Base-by-base conservation (phyloP, 2,329 filamentous ascomycete genomes). In the Shiraia sp. region DNA sequence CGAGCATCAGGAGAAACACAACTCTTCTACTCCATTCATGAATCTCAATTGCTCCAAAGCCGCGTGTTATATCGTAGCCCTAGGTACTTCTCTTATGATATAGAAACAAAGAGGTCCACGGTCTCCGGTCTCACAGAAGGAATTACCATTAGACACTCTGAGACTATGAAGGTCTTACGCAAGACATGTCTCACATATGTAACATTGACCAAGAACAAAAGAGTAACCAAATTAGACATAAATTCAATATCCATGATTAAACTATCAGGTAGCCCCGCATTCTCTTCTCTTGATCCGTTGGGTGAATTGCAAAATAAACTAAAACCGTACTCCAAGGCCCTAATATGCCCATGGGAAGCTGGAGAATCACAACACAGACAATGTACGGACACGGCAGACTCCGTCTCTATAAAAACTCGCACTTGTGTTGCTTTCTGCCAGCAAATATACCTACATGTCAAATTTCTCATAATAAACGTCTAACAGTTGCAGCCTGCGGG, bases 401-500 rank as follows among this genome's bases (percentile, higher is more conserved):
- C 15, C 35, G 25, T 32, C 22, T 39, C 22, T 27, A 26, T 19
- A 25, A 12, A 27, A 6, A 22, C 15, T n/a, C 19, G 16, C 14
- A 25, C 27, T 14, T 4, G 14, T 26, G 14, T 10, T 9, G 29
- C 33, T 15, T 14, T 19, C 35, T 10, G 13, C 7, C 34, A 19
- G 6, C 26, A 29, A 9, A 30, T 41, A 31, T 47, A 31, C 32
- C 40, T 45, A 46, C 47, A 46, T 39, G 41, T 23, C 30, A 32
- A 53, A 36, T 30, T 10, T 8, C 19, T 22, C 19, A 34, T 24
- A 25, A 15, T 37, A 13, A 12, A 22, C 5, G 29, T 14, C 29
- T 25, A 88, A 69, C 84, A 87, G 63, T 82, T 81, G 74, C 84
- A 88, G 32, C 77, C 75, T 45, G 75, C 78, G 14, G 77, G 77